These are phyloP conservation scores for Cryptococcus maquisensis DNA, from an alignment of 1,284 basidiomycete species.

Conservation along the genomic window DNA sequence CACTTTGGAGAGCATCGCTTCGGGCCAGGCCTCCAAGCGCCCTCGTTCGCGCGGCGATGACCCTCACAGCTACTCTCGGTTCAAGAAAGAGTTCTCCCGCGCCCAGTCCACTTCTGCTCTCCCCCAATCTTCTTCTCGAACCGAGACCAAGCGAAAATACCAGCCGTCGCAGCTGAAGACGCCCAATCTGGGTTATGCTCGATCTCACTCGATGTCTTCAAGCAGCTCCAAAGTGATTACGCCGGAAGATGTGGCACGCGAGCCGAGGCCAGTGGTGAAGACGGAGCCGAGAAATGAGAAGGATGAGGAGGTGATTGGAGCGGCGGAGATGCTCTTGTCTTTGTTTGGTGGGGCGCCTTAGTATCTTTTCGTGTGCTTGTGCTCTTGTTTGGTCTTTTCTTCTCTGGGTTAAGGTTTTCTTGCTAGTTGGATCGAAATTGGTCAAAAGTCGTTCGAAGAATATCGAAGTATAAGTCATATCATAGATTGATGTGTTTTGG, in stretches of 20 bases:
- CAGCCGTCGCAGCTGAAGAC: background rate
- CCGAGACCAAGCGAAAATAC: background rate
- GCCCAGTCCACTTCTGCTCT: slow-evolving; percentile 4
- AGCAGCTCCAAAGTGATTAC: slow-evolving; percentile 9
- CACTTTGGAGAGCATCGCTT: slow-evolving; percentile 1
- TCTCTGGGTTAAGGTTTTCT: background rate
- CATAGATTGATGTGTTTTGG: background rate
- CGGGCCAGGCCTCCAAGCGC: slow-evolving; percentile 1
- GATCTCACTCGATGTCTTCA: slow-evolving; percentile 12
- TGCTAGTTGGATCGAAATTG: background rate
- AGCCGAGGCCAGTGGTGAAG: background rate
- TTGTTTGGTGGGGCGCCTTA: slow-evolving; percentile 9
- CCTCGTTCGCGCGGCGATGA: slow-evolving; percentile 1
- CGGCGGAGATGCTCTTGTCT: slow-evolving; percentile 14
- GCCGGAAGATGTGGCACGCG: slow-evolving; percentile 4
- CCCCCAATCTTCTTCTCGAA: background rate
- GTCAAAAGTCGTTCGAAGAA: background rate
- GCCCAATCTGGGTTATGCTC: slow-evolving; percentile 1
- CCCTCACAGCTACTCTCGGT: background rate
- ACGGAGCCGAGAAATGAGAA: slow-evolving; percentile 1
- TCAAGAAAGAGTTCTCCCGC: slow-evolving; percentile 12
- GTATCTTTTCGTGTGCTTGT: background rate
- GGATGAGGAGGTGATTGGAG: slow-evolving; percentile 12
- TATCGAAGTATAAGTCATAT: background rate
- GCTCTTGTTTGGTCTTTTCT: background rate